Base-by-base conservation (phyloP, 2,329 filamentous ascomycete species). In the Claviceps purpurea region DNA sequence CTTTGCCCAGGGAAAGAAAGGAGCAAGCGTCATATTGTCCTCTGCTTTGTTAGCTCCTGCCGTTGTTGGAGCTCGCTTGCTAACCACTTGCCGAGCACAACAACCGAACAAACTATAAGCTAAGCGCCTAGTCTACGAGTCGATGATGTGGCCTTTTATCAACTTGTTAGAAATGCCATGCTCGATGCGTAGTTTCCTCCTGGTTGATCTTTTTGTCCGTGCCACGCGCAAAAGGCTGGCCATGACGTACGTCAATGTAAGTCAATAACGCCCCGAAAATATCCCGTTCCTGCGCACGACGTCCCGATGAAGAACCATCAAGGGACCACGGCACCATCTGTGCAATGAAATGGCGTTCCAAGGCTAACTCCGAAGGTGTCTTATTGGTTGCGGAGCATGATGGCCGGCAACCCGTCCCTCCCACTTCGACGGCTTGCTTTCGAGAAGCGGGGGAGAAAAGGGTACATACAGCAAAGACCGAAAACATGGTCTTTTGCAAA, bases 371-470 rank as follows among this genome's bases (percentile, higher is more conserved):
- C 26, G 26, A 30, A 30, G 26, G 26, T 30, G 7, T 39, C 37
- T 38, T 14, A 26, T 37, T 45, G 43, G 43, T 45, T 30, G 11
- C 10, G 41, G 20, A 22, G 10, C 10, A 13, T 18, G 41, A 6
- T 24, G 41, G 41, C 20, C 11, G 18, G 11, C 41, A 22, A 30
- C 26, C 41, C 41, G 11, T 42, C 8, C n/a, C 40, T 42, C n/a
- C 40, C 40, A 41, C 14, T 41, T 13, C 3, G 8, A 24, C 20
- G 20, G 16, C 13, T 18, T 20, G 7, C 8, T 30, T 30, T 49
- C 34, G 41, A 50, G 48, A 50, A 52, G 52, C 50, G 54, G 48
- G 56, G 54, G 47, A 42, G 46, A 56, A 20, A 45, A 24, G 11
- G 56, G 50, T 49, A 54, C 4, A 4, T 11, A 22, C 2, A 42